Percentiles rank a stretch among this genome's conserved stretches.
These are phyloP conservation scores for Malassezia caprae DNA, from an alignment of 1,284 basidiomycete species.

Conservation along the genomic window DNA sequence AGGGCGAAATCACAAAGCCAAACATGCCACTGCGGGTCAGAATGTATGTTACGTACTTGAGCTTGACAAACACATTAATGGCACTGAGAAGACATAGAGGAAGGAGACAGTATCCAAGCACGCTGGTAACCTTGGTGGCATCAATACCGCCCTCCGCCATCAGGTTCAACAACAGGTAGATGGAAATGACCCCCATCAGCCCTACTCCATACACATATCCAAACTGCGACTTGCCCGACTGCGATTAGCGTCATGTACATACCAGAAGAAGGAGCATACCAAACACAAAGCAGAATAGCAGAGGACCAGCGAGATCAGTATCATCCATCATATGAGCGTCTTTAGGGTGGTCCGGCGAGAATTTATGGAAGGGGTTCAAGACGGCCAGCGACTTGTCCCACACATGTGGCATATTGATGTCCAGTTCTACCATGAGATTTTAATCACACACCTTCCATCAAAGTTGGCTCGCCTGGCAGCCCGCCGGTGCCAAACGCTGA, in stretches of 20 bases:
- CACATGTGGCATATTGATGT: conserved; percentile 94
- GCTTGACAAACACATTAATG: conserved; percentile 71
- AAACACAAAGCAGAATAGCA: conserved; percentile 79
- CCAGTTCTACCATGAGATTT: conserved; percentile 62
- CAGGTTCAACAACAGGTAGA: conserved; percentile 89
- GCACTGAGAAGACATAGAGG: conserved; percentile 94
- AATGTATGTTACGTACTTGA: conserved; percentile 64
- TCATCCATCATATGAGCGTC: conserved; percentile 98
- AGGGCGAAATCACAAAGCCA: conserved; percentile 39
- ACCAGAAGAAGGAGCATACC: conserved; percentile 39
- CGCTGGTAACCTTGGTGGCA: conserved; percentile 86
- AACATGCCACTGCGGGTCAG: conserved; percentile 20
- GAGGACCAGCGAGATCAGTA: conserved; percentile 89
- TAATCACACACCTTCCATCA: conserved; percentile 34
- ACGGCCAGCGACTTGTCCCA: conserved; percentile 86
- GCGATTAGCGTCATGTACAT: conserved; percentile 7
- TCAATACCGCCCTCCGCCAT: conserved; percentile 95
- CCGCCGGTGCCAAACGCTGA: conserved; percentile 46
- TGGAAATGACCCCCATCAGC: conserved; percentile 80
- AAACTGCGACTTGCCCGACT: conserved; percentile 98
- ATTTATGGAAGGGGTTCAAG: conserved; percentile 74
- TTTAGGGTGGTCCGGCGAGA: conserved; percentile 50
- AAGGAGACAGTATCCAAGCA: conserved; percentile 90
- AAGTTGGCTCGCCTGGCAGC: conserved; percentile 42
- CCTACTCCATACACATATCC: conserved; percentile 98